A percentile compares a stretch with the other conserved stretches of the same genome.
phyloP scores from a whole-genome alignment of 169 alveolate genomes.

The Toxoplasma gondii region DNA sequence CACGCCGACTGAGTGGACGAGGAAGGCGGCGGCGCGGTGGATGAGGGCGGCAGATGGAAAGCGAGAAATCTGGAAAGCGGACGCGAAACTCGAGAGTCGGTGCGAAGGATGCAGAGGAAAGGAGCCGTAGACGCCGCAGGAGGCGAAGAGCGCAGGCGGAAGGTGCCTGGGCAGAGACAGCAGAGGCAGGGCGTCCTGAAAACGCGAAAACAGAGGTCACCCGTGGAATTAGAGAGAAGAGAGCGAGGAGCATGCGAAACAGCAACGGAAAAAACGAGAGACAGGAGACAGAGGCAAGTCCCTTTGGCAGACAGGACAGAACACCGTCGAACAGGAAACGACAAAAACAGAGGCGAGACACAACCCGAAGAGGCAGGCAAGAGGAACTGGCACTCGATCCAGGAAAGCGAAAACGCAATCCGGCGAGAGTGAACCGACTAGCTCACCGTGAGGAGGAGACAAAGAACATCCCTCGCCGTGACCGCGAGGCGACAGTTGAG shows the following conservation, averaged over 20 bases:
- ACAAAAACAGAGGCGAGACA: not conserved
- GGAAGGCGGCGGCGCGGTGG: conserved; percentile 1
- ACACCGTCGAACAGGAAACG: not conserved
- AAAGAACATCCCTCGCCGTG: conserved; percentile 41
- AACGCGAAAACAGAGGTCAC: not conserved
- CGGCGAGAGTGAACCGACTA: not conserved
- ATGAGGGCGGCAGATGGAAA: not conserved
- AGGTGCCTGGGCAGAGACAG: conserved; percentile 5
- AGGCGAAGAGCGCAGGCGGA: conserved; percentile 20
- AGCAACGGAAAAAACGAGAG: not conserved
- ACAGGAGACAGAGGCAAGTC: not conserved
- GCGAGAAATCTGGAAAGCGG: conserved; percentile 1
- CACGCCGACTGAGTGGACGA: not conserved
- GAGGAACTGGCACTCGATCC: not conserved
- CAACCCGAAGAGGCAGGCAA: not conserved
- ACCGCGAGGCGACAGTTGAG: conserved; percentile 51
- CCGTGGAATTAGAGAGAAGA: not conserved
- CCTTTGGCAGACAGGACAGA: not conserved
- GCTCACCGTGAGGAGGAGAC: conserved; percentile 44
- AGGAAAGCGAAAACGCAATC: not conserved
- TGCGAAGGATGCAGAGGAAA: conserved; percentile 3
- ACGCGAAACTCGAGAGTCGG: not conserved
- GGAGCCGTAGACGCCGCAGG: not conserved
- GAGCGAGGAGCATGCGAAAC: not conserved
- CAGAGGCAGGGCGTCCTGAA: not conserved